These are phyloP conservation scores for Tetrapisispora namnaoensis DNA, from an alignment of 805 yeast species.

Conservation along the genomic window DNA sequence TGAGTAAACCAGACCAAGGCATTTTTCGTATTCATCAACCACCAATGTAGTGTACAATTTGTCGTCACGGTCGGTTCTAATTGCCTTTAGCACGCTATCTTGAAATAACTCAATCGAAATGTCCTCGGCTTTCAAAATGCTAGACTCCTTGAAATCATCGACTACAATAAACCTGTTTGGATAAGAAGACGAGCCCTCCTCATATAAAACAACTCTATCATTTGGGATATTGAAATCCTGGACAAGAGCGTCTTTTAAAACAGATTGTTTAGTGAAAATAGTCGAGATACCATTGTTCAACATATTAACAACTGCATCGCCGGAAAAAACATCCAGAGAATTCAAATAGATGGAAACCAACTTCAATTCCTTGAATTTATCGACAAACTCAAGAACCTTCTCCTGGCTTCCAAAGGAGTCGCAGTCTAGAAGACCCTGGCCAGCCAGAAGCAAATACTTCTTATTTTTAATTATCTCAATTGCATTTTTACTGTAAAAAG, in stretches of 20 bases:
- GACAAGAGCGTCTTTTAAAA: conserved; percentile 25
- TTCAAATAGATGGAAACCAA: conserved; percentile 23
- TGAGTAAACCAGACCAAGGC: conserved; percentile 87
- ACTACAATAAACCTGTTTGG: conserved; percentile 10
- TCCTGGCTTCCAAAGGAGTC: conserved; percentile 5
- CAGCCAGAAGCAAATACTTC: conserved; percentile 19
- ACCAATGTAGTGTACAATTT: conserved; percentile 81
- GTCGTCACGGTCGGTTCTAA: conserved; percentile 77
- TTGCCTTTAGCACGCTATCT: conserved; percentile 34
- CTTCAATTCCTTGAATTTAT: conserved; percentile 9
- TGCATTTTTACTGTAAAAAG: conserved; percentile 21
- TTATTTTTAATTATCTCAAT: conserved; percentile 7
- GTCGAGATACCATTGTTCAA: conserved; percentile 53
- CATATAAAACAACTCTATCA: conserved; percentile 32
- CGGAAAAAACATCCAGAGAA: conserved; percentile 15
- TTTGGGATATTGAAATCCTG: conserved; percentile 43
- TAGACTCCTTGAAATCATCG: not conserved
- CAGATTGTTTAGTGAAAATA: conserved; percentile 29
- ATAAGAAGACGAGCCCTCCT: conserved; percentile 15
- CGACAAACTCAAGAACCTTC: conserved; percentile 5
- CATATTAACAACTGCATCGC: conserved; percentile 41
- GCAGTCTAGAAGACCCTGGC: conserved; percentile 20
- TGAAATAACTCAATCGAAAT: conserved; percentile 13
- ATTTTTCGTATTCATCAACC: conserved; percentile 53
- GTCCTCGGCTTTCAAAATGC: conserved; percentile 6